Evolutionary conservation across 1,139 yeast species (phyloP), one percentile per base, ranked within the genome.

Genomic region (Yamadazyma blattariae): DNA sequence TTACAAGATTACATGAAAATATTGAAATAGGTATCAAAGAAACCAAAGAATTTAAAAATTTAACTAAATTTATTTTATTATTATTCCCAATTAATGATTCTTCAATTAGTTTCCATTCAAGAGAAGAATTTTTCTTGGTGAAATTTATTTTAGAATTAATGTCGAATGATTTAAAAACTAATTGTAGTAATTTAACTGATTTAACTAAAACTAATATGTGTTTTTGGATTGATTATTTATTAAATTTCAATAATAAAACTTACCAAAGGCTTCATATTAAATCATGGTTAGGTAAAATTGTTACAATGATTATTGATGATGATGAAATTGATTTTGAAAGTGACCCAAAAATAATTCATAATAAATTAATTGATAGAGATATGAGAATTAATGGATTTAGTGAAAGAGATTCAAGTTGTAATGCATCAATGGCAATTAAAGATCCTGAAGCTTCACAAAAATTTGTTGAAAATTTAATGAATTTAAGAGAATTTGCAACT

Each of bases 51-150:
- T 42, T 46, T 34, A 51, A 64, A 35, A 64, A 64, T 17, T 54
- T 77, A 32, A 80, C 77, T 35, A 61, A 59, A 5, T 63, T 70
- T 46, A 57, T 82, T n/a, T 47, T 73, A 40, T 67, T 68, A 38
- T 48, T 80, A 18, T 85, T 67, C 48, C 74, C 77, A 2, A 54
- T 65, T 28, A 54, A 56, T 20, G 54, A 58, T 32, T 50, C 62
- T 2, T 54, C 65, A 1, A 50, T 61, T 10, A 52, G 39, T 12
- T 52, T 49, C 13, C 71, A 66, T 37, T 59, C 70, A 0, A 76
- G 97, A 44, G 97, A 92, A 52, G 95, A 86, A 49, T 84, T 68
- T 47, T 77, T 84, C 45, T 71, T 79, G 39, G 58, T 86, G 43
- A 81, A 82, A 46, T 65, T 89, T 29, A 63, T 89, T 27, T 64